Percentiles rank a stretch among this genome's conserved stretches.
These are phyloP conservation scores for Pseudisothecium myosuroides DNA, from an alignment of 225 moss, liverwort and hornwort genomes.

Conservation along the genomic window DNA sequence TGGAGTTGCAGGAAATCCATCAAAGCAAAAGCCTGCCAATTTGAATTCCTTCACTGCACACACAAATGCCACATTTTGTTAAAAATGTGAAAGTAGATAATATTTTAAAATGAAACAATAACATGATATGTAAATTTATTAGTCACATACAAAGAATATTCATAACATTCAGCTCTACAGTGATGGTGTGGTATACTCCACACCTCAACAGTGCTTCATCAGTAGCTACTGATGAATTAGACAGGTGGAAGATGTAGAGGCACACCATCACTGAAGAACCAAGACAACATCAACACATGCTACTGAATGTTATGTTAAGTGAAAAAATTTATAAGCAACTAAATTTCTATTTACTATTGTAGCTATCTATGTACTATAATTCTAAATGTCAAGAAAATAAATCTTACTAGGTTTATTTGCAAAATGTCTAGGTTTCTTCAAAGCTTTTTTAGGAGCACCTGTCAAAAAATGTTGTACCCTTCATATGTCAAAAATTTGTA, in stretches of 20 bases:
- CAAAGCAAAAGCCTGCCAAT: conserved; percentile 54
- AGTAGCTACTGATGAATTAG: no score
- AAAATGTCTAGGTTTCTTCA: not conserved
- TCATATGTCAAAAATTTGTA: not conserved
- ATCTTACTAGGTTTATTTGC: conserved; percentile 15
- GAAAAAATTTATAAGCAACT: not conserved
- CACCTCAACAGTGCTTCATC: no score
- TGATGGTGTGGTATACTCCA: no score
- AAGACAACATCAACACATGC: no score
- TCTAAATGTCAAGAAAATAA: not conserved
- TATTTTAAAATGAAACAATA: not conserved
- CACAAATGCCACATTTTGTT: not conserved
- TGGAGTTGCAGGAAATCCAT: conserved; percentile 67
- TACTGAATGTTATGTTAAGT: no score
- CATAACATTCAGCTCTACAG: no score
- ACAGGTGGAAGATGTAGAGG: no score
- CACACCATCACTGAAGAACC: no score
- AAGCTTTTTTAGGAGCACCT: not conserved
- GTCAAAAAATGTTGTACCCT: not conserved
- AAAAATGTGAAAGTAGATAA: not conserved
- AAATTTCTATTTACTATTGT: not conserved
- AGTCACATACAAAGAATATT: no score
- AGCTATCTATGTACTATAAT: not conserved
- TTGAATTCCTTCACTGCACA: conserved; percentile 2
- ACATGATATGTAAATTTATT: not conserved